These are phyloP conservation scores for Beta corolliflora DNA, from an alignment of 179 eudicot species.

Conservation along the genomic window DNA sequence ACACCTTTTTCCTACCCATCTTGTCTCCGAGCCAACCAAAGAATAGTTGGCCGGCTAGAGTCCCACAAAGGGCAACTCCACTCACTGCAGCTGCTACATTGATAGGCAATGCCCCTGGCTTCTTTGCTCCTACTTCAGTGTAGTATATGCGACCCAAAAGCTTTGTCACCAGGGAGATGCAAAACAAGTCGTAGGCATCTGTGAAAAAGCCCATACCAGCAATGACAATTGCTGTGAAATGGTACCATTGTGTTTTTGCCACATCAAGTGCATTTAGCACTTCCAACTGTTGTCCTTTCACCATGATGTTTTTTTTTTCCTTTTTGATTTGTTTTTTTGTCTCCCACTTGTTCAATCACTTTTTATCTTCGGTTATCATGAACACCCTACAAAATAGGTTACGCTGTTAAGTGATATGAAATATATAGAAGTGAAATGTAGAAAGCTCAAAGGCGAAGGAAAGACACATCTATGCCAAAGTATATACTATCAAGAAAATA, in stretches of 20 bases:
- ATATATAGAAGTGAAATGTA: too few relatives aligned
- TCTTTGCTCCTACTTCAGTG: conserved; percentile 21
- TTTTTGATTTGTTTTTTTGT: neutral
- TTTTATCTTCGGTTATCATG: neutral
- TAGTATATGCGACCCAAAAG: conserved; percentile 48
- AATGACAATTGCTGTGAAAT: conserved; percentile 45
- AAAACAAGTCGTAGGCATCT: conserved; percentile 49
- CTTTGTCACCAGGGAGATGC: conserved; percentile 44
- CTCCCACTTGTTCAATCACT: too few relatives aligned
- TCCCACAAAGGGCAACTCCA: conserved; percentile 51
- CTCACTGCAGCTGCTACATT: conserved; percentile 38
- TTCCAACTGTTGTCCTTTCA: conserved; percentile 24
- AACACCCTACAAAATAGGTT: neutral
- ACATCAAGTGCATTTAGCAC: conserved; percentile 49
- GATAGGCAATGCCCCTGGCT: conserved; percentile 42
- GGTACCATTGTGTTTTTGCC: conserved; percentile 50
- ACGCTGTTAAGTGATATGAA: too few relatives aligned
- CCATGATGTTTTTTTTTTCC: conserved; percentile 9
- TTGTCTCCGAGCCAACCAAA: conserved; percentile 62
- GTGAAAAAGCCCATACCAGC: conserved; percentile 65
- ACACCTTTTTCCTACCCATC: conserved; percentile 45
- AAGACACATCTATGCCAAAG: too few relatives aligned
- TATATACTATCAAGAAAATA: too few relatives aligned
- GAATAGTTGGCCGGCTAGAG: conserved; percentile 50
- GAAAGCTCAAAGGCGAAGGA: too few relatives aligned